A percentile compares a stretch with the other conserved stretches of the same genome.
These are phyloP conservation scores for Oxyria digyna DNA, from an alignment of 148 eudicot genomes.

Conservation along the genomic window DNA sequence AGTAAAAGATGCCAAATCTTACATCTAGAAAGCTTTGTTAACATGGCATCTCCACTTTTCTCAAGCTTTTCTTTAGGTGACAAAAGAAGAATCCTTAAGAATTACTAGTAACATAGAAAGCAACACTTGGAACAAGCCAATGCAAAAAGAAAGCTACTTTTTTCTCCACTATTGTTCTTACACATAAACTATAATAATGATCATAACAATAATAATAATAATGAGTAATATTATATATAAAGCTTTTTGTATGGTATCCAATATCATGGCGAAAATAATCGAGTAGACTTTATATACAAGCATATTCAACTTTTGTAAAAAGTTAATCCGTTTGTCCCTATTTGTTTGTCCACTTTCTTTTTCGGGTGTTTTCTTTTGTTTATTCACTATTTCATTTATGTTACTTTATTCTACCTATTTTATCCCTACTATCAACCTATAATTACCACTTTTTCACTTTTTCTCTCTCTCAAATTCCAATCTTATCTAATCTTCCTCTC, in stretches of 20 bases:
- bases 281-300: conserved; percentile 37
- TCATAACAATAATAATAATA: not conserved
- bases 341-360: too few relatives aligned
- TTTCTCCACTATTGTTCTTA: conserved; percentile 29
- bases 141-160: conserved; percentile 25
- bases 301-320: conserved; percentile 28
- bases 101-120: conserved; percentile 20
- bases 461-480: too few relatives aligned
- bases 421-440: too few relatives aligned
- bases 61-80: conserved; percentile 9
- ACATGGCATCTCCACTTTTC: conserved; percentile 16
- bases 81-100: conserved; percentile 17
- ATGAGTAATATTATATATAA: not conserved
- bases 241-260: conserved; percentile 6
- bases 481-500: too few relatives aligned
- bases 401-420: too few relatives aligned
- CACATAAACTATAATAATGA: not conserved
- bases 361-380: too few relatives aligned
- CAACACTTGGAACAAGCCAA: conserved; percentile 21
- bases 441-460: too few relatives aligned
- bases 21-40: conserved; percentile 16
- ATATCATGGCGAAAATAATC: conserved; percentile 21
- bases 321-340: too few relatives aligned
- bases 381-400: too few relatives aligned
- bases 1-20: conserved; percentile 17